Evolutionary conservation across 306 rosid genomes (phyloP), one percentile per base, ranked within the genome.

Genomic region (Cercis canadensis): DNA sequence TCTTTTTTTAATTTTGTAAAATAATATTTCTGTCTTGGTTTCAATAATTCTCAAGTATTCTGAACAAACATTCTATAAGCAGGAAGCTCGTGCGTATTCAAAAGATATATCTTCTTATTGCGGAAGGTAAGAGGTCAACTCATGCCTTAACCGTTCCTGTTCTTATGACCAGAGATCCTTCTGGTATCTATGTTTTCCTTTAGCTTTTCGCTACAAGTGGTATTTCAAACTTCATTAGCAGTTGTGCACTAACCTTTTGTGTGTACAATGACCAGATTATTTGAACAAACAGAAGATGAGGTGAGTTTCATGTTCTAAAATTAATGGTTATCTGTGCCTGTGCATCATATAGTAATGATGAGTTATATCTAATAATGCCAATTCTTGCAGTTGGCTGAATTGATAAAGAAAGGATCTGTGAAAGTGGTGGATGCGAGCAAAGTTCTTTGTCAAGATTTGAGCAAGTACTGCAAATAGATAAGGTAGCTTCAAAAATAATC

Each of bases 211-310:
- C n/a, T n/a, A n/a, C n/a, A n/a, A n/a, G n/a, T n/a, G n/a, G n/a
- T n/a, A n/a, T n/a, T n/a, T n/a, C n/a, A n/a, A n/a, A n/a, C n/a
- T n/a, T n/a, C n/a, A n/a, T n/a, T n/a, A n/a, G n/a, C n/a, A n/a
- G n/a, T n/a, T n/a, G n/a, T n/a, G n/a, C 53, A 33, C 86, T 88
- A 81, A 86, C 78, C 67, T 21, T 66, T 32, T 72, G 54, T 74
- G 68, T 81, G 76, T 69, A 55, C 34, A n/a, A 5, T 72, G 82
- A 65, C 73, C 90, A 91, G 96, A 75, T 91, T 95, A 71, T 89
- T 91, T 49, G 99, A 94, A 86, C 92, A 86, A 66, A 89, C 96
- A 29, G 96, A 95, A 81, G 97, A 95, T 66, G 92, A 91, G 85
- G 96, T 91, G 78, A 80, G 51, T 84, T 71, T 39, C 33, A 36